Conservation (phyloP, 257 asterid species). For the Paraleonurus japonicus region DNA sequence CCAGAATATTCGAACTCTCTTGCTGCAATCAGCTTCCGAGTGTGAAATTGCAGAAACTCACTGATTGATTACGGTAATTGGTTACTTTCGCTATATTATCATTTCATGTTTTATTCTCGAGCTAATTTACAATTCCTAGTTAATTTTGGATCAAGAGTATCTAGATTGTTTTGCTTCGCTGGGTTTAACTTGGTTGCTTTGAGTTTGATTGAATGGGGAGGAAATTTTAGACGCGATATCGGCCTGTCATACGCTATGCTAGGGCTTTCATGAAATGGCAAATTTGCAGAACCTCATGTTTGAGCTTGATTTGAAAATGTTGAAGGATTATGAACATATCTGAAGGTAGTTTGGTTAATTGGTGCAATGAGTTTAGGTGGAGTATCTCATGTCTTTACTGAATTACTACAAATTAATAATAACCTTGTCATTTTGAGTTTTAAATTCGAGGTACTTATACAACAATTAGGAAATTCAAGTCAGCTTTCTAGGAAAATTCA, state of each 20-base stretch:
- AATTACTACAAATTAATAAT: not conserved
- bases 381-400: not conserved
- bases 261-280: not conserved
- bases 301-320: not conserved
- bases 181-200: not conserved
- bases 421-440: not conserved
- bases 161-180: not conserved
- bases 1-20: constrained; percentile 55
- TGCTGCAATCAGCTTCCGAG: constrained; percentile 65
- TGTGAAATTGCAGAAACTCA: constrained; percentile 61
- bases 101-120: not conserved
- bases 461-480: not conserved
- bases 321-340: not conserved
- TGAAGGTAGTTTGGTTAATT: not conserved
- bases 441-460: not conserved
- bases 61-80: constrained; percentile 67
- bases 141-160: not conserved
- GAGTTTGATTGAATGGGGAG: constrained; percentile 3
- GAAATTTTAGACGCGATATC: not conserved
- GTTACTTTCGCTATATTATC: not conserved
- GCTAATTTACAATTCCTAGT: not conserved
- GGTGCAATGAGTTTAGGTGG: not conserved
- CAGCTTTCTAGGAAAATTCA: not conserved
- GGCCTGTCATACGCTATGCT: not conserved
- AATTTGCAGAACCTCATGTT: not conserved